Evolutionary conservation across 2,329 filamentous ascomycete genomes (phyloP).

Genomic region (Gremmenia infestans): DNA sequence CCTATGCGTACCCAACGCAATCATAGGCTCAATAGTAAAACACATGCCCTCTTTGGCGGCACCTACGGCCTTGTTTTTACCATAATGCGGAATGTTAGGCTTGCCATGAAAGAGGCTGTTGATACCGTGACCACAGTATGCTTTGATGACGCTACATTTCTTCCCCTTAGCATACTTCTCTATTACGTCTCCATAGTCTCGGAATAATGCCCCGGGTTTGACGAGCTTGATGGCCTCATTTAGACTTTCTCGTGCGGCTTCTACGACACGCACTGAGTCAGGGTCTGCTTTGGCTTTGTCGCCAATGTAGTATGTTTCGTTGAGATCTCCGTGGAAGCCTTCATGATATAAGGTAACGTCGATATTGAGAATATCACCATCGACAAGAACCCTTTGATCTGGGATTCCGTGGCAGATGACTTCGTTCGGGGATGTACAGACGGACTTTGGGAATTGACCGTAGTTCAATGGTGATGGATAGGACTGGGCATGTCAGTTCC

Average conservation of each 20-base stretch:
- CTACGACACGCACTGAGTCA: constrained; percentile 84
- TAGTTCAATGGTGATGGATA: constrained; percentile 96
- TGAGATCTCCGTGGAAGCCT: constrained; percentile 93
- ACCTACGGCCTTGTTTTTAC: constrained; percentile 95
- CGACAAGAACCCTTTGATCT: constrained; percentile 77
- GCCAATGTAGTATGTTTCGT: constrained; percentile 98
- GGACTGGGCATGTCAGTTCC: constrained; percentile 50
- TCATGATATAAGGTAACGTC: constrained; percentile 92
- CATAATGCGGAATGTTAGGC: constrained; percentile 94
- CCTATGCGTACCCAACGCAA: constrained; percentile 82
- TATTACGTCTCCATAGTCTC: constrained; percentile 90
- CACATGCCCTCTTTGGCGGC: constrained; percentile 95
- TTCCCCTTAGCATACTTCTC: constrained; percentile 88
- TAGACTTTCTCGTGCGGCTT: constrained; percentile 82
- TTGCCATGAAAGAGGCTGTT: constrained; percentile 90
- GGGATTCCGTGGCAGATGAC: constrained; percentile 98
- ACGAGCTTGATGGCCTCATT: constrained; percentile 88
- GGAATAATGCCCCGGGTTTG: constrained; percentile 88
- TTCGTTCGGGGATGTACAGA: constrained; percentile 94
- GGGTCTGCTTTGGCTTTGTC: constrained; percentile 79
- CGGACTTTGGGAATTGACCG: constrained; percentile 93
- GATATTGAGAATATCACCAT: constrained; percentile 96
- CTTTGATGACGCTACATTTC: constrained; percentile 86
- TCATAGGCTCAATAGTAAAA: constrained; percentile 99
- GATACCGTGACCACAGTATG: constrained; percentile 94